Percentiles rank a stretch among this genome's conserved stretches.
Conservation (phyloP, 2,329 filamentous ascomycete genomes). For the Penicillium sp. region DNA sequence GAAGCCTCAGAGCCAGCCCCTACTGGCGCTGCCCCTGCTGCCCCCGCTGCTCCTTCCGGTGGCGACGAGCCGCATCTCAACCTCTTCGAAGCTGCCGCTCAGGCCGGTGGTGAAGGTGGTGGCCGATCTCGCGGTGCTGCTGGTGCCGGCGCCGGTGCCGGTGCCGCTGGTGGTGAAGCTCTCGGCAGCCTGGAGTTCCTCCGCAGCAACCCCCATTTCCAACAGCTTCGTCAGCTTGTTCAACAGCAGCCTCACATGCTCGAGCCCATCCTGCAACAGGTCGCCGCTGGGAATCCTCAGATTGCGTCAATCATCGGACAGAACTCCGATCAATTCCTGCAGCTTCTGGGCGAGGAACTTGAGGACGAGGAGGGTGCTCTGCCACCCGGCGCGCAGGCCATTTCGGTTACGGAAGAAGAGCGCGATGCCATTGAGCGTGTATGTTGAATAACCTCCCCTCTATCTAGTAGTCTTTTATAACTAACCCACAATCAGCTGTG, state of each 20-base stretch:
- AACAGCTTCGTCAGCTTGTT: conserved; percentile 93
- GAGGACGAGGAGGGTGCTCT: conserved; percentile 70
- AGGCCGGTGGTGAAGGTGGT: conserved; percentile 55
- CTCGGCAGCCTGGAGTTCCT: conserved; percentile 87
- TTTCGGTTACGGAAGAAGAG: conserved; percentile 93
- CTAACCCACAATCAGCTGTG: conserved; percentile 63
- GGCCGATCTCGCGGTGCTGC: conserved; percentile 37
- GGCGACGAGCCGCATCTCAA: conserved; percentile 68
- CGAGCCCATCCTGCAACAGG: conserved; percentile 94
- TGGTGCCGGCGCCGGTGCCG: conserved; percentile 38
- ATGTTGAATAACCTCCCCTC: conserved; percentile 40
- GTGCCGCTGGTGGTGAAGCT: conserved; percentile 54
- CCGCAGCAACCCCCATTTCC: conserved; percentile 93
- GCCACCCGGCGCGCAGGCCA: conserved; percentile 83
- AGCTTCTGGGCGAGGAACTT: conserved; percentile 81
- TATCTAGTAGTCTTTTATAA: not conserved
- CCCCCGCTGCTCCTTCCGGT: conserved; percentile 38
- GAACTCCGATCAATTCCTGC: conserved; percentile 90
- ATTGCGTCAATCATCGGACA: conserved; percentile 87
- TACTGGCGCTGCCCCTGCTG: conserved; percentile 32
- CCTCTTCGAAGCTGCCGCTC: conserved; percentile 88
- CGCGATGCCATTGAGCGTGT: conserved; percentile 94
- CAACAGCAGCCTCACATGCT: conserved; percentile 98
- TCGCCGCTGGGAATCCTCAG: conserved; percentile 91
- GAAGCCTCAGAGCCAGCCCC: conserved; percentile 50